Evolutionary conservation across 2,329 filamentous ascomycete genomes (phyloP).

Genomic region (Xylaria sp.): DNA sequence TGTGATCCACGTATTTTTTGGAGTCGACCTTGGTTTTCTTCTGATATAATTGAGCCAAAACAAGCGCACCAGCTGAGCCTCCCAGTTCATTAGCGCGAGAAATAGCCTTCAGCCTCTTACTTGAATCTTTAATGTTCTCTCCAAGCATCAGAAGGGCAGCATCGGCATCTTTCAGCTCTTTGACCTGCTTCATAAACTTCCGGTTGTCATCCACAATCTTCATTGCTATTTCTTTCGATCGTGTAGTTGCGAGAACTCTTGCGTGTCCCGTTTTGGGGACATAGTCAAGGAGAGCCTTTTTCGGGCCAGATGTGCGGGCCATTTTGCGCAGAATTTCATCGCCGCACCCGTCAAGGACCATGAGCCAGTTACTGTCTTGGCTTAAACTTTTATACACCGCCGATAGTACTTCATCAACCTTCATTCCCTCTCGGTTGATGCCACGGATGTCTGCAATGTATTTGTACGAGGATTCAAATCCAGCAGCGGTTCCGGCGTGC

Average conservation of each 20-base stretch:
- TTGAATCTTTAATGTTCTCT: conserved; percentile 1
- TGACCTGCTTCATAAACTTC: not conserved
- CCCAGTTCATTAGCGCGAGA: conserved; percentile 8
- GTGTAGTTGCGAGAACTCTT: conserved; percentile 11
- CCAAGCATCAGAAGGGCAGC: conserved; percentile 9
- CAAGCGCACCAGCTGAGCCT: conserved; percentile 9
- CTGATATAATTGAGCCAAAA: conserved; percentile 14
- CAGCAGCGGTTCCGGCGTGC: conserved; percentile 7
- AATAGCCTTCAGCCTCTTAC: not conserved
- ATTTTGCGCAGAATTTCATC: not conserved
- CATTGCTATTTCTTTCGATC: conserved; percentile 2
- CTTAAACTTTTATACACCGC: conserved; percentile 1
- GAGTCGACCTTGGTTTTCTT: not conserved
- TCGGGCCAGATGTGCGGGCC: not conserved
- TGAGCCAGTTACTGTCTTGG: conserved; percentile 12
- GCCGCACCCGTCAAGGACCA: conserved; percentile 5
- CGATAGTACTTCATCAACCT: not conserved
- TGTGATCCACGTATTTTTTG: not conserved
- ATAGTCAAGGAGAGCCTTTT: conserved; percentile 12
- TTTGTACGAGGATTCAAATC: conserved; percentile 15
- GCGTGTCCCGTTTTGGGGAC: conserved; percentile 4
- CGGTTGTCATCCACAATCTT: not conserved
- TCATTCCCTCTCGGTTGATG: conserved; percentile 4
- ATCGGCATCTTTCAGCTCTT: not conserved
- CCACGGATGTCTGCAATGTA: not conserved